phyloP scores from a whole-genome alignment of 163 green algal species.

The Volvox carteri region DNA sequence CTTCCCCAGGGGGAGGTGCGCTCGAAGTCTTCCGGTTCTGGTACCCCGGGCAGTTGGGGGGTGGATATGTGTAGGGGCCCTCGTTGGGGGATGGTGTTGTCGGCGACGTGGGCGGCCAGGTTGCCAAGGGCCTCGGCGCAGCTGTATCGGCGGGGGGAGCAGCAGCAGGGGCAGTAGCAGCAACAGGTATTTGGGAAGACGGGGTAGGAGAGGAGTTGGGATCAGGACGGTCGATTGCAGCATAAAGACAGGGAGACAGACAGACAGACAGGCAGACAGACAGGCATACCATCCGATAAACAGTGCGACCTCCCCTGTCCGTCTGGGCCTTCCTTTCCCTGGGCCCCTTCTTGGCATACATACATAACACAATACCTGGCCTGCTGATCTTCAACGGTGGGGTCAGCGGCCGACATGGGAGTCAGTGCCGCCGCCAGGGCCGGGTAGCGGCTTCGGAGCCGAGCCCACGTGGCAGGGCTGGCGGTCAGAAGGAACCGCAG shows the following conservation, averaged over 20 bases:
- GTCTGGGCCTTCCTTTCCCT: not conserved
- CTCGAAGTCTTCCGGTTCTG: not conserved
- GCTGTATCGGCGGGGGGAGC: not conserved
- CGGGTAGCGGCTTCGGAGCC: conserved; percentile 38
- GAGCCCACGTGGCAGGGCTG: conserved; percentile 31
- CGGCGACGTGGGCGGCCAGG: conserved; percentile 39
- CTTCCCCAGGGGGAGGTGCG: not conserved
- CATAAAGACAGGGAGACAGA: not conserved
- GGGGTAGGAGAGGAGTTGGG: not conserved
- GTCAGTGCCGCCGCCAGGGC: conserved; percentile 38
- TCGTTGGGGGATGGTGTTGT: conserved; percentile 47
- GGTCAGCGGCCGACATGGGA: conserved; percentile 11
- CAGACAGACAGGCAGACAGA: too few species aligned
- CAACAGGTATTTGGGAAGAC: not conserved
- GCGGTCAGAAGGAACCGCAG: conserved; percentile 42
- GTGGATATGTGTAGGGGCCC: not conserved
- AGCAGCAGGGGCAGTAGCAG: not conserved
- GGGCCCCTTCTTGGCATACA: not conserved
- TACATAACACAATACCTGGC: too few species aligned
- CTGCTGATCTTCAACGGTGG: conserved; percentile 41
- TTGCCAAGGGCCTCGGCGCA: conserved; percentile 33
- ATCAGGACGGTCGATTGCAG: not conserved
- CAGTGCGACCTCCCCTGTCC: too few species aligned
- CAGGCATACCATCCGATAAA: too few species aligned
- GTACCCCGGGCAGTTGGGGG: not conserved